These are phyloP conservation scores for Petrea volubilis DNA, from an alignment of 257 asterid genomes.

Conservation along the genomic window DNA sequence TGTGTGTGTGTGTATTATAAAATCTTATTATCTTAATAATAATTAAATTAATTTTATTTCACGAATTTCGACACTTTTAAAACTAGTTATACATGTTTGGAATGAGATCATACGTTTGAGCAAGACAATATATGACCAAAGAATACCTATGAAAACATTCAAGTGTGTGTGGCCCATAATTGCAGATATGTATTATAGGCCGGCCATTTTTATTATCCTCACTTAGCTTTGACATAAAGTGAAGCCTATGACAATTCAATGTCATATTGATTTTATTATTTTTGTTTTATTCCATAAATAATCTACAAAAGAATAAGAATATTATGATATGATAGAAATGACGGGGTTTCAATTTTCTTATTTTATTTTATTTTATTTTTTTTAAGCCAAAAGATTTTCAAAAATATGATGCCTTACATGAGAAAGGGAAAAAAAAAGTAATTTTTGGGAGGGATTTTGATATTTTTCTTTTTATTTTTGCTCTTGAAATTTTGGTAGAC, in stretches of 20 bases:
- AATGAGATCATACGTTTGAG: too few species aligned
- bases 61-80: too few species aligned
- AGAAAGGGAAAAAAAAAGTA: too few species aligned
- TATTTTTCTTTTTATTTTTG: too few species aligned
- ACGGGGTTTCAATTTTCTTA: neutral
- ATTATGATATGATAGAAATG: neutral
- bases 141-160: neutral
- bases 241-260: neutral
- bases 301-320: neutral
- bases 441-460: too few species aligned
- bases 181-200: conserved; percentile 15
- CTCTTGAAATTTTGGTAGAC: too few species aligned
- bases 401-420: too few species aligned
- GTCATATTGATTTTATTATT: neutral
- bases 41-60: too few species aligned
- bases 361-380: neutral
- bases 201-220: conserved; percentile 4
- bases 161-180: conserved; percentile 4
- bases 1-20: too few species aligned
- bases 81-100: too few species aligned
- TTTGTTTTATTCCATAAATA: neutral
- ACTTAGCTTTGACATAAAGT: conserved; percentile 23
- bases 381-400: too few species aligned
- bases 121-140: neutral
- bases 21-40: too few species aligned